A percentile compares a stretch with the other conserved stretches of the same genome.
phyloP scores from a whole-genome alignment of 1,139 yeast species.

The Fermentozyma sake region DNA sequence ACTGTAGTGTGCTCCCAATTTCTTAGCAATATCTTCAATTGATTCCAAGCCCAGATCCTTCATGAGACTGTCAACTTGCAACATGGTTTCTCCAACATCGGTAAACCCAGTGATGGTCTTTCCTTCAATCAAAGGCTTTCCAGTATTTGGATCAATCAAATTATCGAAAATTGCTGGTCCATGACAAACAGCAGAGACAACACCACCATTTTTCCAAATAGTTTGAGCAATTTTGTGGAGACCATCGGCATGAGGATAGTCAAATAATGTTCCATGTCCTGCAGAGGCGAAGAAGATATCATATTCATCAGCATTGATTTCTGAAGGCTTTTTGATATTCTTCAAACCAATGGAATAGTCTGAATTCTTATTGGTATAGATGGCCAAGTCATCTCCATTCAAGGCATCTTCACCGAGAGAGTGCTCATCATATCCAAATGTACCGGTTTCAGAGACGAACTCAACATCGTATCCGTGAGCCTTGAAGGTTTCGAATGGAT shows the following conservation, averaged over 20 bases:
- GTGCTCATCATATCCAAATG: constrained; percentile 18
- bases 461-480: constrained; percentile 16
- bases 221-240: constrained; percentile 13
- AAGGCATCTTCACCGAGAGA: constrained; percentile 12
- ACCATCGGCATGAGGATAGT: constrained; percentile 16
- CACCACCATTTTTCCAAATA: constrained; percentile 15
- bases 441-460: constrained; percentile 19
- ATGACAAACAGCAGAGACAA: constrained; percentile 20
- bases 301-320: constrained; percentile 14
- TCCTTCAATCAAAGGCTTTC: constrained; percentile 14
- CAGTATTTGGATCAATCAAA: constrained; percentile 10
- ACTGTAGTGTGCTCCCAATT: constrained; percentile 15
- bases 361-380: constrained; percentile 11
- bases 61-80: constrained; percentile 10
- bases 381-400: constrained; percentile 11
- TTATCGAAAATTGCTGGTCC: constrained; percentile 18
- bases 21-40: constrained; percentile 10
- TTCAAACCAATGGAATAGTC: constrained; percentile 12
- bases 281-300: constrained; percentile 20
- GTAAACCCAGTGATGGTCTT: constrained; percentile 19
- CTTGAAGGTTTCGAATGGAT: constrained; percentile 15
- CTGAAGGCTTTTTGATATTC: constrained; percentile 13
- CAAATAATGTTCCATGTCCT: constrained; percentile 19
- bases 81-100: constrained; percentile 13
- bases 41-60: constrained; percentile 9